phyloP scores from a whole-genome alignment of 805 yeast genomes.

The Starmerella apis region DNA sequence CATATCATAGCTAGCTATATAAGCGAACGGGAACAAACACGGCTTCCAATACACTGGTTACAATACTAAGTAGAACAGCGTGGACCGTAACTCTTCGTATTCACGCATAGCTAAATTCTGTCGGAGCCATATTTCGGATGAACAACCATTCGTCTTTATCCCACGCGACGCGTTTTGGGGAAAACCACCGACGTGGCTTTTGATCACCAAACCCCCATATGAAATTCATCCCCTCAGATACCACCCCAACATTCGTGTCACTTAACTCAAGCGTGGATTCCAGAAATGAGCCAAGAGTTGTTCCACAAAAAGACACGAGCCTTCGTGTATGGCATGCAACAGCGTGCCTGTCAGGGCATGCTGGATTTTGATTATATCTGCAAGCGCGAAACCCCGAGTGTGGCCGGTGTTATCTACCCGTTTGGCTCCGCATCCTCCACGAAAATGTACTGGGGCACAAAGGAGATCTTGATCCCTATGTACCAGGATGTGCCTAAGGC shows the following conservation, averaged over 20 bases:
- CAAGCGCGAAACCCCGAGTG: conserved; percentile 38
- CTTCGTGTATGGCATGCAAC: conserved; percentile 39
- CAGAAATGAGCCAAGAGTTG: conserved; percentile 28
- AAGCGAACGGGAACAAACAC: too few species aligned
- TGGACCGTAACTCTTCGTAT: too few species aligned
- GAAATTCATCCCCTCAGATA: conserved; percentile 1
- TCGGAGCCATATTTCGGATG: too few species aligned
- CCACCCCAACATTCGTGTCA: conserved; percentile 4
- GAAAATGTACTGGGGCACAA: conserved; percentile 43
- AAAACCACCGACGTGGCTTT: neutral
- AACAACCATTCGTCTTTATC: too few species aligned
- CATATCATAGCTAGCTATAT: too few species aligned
- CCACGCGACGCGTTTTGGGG: conserved; percentile 3
- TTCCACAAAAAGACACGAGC: conserved; percentile 38
- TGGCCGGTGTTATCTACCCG: conserved; percentile 40
- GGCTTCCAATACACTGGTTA: too few species aligned
- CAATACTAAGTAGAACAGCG: too few species aligned
- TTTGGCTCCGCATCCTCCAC: conserved; percentile 39
- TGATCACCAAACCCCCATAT: conserved; percentile 2
- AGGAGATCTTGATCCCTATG: conserved; percentile 39
- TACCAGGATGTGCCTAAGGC: conserved; percentile 38
- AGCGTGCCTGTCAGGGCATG: conserved; percentile 42
- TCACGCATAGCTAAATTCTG: too few species aligned
- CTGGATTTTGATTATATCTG: conserved; percentile 41
- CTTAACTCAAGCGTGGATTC: neutral